Percentiles rank a stretch among this genome's conserved stretches.
These are phyloP conservation scores for Candida labiduridarum DNA, from an alignment of 1,139 yeast genomes.

Conservation along the genomic window DNA sequence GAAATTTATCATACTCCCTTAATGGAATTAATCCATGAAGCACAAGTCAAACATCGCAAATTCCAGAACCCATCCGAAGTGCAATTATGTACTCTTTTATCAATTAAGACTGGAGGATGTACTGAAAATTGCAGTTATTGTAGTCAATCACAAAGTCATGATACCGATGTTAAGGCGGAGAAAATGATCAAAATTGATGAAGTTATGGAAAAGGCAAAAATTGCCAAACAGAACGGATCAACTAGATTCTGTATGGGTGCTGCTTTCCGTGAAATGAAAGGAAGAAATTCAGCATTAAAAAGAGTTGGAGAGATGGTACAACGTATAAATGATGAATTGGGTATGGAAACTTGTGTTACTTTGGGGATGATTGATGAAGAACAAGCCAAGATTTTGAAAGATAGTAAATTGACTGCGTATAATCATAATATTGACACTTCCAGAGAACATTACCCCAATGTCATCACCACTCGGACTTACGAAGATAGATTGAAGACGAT, in stretches of 20 bases:
- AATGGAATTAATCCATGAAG: slow-evolving; percentile 60
- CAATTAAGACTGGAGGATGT: slow-evolving; percentile 81
- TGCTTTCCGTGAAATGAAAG: slow-evolving; percentile 86
- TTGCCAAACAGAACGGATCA: slow-evolving; percentile 70
- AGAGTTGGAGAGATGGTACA: slow-evolving; percentile 67
- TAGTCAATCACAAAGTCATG: slow-evolving; percentile 70
- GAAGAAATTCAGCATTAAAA: slow-evolving; percentile 68
- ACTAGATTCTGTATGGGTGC: slow-evolving; percentile 87
- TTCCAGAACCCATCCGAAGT: slow-evolving; percentile 71
- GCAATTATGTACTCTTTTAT: slow-evolving; percentile 74
- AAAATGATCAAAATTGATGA: slow-evolving; percentile 61
- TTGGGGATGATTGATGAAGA: slow-evolving; percentile 71
- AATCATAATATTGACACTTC: slow-evolving; percentile 83
- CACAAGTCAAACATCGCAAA: slow-evolving; percentile 67
- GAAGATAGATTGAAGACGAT: slow-evolving; percentile 74
- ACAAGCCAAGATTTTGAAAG: slow-evolving; percentile 60
- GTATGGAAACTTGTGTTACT: slow-evolving; percentile 80
- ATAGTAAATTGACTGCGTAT: slow-evolving; percentile 79
- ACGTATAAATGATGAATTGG: slow-evolving; percentile 59
- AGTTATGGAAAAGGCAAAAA: slow-evolving; percentile 63
- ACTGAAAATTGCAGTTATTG: slow-evolving; percentile 83
- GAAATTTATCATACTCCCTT: slow-evolving; percentile 67
- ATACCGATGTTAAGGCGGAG: slow-evolving; percentile 71
- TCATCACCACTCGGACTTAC: slow-evolving; percentile 67
- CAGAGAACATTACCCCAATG: slow-evolving; percentile 71